Conservation (phyloP, 345 rosid genomes). For the Geranium rotundifolium region DNA sequence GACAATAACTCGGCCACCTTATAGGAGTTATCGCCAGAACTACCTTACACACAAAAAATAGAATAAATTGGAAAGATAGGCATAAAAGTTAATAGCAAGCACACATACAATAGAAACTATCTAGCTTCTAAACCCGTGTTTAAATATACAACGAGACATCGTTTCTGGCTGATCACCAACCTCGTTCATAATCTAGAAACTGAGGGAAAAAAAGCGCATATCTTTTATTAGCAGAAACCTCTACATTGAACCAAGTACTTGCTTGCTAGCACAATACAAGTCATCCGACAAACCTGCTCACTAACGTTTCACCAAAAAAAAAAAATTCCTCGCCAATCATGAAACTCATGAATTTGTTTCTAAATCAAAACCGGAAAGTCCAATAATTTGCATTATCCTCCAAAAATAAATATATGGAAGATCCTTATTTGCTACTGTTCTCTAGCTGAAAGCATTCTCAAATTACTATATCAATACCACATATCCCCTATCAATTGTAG, state of each 20-base stretch:
- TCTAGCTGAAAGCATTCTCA: neutral
- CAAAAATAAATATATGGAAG: neutral
- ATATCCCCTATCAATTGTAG: neutral
- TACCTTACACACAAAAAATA: slow-evolving; percentile 54
- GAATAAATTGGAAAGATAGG: slow-evolving; percentile 4
- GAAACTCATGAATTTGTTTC: neutral
- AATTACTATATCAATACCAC: too few species aligned
- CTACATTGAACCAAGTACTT: too few species aligned
- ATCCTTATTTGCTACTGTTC: neutral
- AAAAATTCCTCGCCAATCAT: neutral
- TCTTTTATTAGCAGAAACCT: neutral
- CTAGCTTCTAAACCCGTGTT: neutral
- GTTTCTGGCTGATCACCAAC: neutral
- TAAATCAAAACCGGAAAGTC: neutral
- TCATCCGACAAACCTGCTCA: neutral
- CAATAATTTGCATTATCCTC: neutral
- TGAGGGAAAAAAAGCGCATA: neutral
- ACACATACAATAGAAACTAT: too few species aligned
- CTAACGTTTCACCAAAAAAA: too few species aligned
- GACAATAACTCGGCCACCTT: slow-evolving; percentile 61
- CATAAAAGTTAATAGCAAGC: neutral
- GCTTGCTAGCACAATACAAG: neutral
- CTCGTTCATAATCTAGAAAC: neutral
- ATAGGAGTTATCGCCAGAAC: slow-evolving; percentile 78
- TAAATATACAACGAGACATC: neutral